phyloP scores from a whole-genome alignment of 345 rosid genomes.

The Hevea brasiliensis region DNA sequence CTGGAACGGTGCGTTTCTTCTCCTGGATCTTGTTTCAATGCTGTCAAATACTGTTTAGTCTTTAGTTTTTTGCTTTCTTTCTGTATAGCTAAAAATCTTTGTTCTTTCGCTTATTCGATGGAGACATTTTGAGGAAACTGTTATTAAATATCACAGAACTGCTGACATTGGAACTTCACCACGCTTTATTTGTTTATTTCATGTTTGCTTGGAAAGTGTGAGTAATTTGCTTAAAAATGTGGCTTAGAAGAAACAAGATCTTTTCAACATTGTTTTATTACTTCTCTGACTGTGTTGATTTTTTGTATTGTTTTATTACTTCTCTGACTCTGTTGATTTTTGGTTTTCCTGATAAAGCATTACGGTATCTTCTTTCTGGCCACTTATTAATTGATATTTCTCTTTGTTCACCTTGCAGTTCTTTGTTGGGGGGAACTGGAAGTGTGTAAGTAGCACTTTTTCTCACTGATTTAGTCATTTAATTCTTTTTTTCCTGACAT shows the following conservation, averaged over 20 bases:
- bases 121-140: too few relatives aligned
- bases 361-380: too few relatives aligned
- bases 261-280: neutral
- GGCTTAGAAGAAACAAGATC: neutral
- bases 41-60: neutral
- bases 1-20: conserved; percentile 63
- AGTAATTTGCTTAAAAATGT: neutral
- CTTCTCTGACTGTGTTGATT: neutral
- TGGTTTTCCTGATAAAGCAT: too few relatives aligned
- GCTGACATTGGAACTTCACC: too few relatives aligned
- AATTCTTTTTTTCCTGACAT: neutral
- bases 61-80: neutral
- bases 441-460: conserved; percentile 68
- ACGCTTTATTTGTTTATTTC: too few relatives aligned
- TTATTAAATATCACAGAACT: too few relatives aligned
- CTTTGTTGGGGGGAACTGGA: conserved; percentile 99
- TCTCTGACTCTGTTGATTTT: too few relatives aligned
- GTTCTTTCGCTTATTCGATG: neutral
- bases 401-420: conserved; percentile 62
- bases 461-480: neutral
- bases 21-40: conserved; percentile 6
- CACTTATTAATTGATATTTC: neutral
- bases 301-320: too few relatives aligned
- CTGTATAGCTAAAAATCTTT: neutral
- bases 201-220: neutral